A percentile compares a stretch with the other conserved stretches of the same genome.
Evolutionary conservation across 139 green algal species (phyloP).

Genomic region (Closterium sp.): DNA sequence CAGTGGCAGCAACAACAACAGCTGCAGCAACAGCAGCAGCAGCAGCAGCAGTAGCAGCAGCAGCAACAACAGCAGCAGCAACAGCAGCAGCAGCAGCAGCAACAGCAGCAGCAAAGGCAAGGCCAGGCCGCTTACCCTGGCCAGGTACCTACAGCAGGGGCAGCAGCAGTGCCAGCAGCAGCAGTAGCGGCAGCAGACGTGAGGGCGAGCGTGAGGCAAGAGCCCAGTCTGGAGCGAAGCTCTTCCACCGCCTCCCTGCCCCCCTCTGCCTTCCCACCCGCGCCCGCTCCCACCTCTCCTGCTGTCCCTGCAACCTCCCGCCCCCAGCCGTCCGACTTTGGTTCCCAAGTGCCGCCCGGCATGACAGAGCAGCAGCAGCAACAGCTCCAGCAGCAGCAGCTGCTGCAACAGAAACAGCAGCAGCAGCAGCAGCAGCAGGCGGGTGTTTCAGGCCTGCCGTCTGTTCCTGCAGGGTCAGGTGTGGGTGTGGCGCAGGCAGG

Average conservation of each 20-base stretch:
- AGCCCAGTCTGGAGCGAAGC: not conserved
- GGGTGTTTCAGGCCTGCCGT: not conserved
- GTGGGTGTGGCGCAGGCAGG: not conserved
- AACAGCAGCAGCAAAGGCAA: constrained; percentile 23
- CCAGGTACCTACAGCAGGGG: not conserved
- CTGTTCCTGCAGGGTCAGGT: not conserved
- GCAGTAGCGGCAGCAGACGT: not conserved
- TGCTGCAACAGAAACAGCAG: not conserved
- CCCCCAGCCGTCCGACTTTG: not conserved
- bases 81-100: constrained; percentile 10
- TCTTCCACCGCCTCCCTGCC: not conserved
- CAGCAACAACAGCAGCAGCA: constrained; percentile 7
- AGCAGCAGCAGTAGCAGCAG: constrained; percentile 17
- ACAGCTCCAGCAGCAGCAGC: not conserved
- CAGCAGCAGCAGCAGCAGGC: not conserved
- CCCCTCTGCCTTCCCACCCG: not conserved
- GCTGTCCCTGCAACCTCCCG: not conserved
- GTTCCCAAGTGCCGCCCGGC: no score
- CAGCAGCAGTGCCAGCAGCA: constrained; percentile 3
- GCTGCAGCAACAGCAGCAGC: constrained; percentile 8
- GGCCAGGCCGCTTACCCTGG: not conserved
- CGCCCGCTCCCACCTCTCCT: not conserved
- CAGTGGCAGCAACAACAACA: constrained; percentile 13
- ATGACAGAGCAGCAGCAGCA: not conserved
- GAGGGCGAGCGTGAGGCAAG: not conserved